Base-by-base conservation (phyloP, 2,329 filamentous ascomycete species). In the Tolypocladium tundrense region DNA sequence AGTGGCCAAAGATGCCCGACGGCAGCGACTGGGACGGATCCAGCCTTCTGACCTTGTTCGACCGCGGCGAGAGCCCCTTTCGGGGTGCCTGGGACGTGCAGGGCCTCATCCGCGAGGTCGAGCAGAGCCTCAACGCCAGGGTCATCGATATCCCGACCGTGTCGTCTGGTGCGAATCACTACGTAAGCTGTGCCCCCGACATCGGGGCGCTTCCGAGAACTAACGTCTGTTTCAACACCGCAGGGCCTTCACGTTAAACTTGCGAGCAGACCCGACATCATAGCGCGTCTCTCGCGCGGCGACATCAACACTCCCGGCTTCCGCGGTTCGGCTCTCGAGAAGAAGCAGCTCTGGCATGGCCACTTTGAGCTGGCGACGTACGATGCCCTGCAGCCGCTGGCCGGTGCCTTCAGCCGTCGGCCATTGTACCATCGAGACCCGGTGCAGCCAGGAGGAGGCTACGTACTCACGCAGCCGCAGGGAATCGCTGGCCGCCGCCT, bases 111-210 rank as follows among this genome's bases (percentile, higher is more conserved):
- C 53, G 45, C 53, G 68, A 69, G 55, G 60, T 68, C 42, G 66
- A 69, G 55, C 52, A 65, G 41, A 59, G 53, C 37, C 58, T 67
- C 50, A 55, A 33, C 24, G 45, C 59, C 39, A 40, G 55, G 13
- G 64, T 70, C 53, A 51, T 60, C 37, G 64, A 68, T 37, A 68
- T 69, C 41, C 64, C 66, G 8, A 10, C 41, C 19, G 58, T 68
- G 40, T 53, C 54, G 40, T 59, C 53, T 19, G 66, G 66, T 35
- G 68, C 66, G 19, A 67, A 69, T 60, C 64, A 68, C 60, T 69
- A 67, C 56, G 68, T 60, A 8, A 7, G 31, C 11, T 19, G 19
- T 5, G 1, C 19, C 4, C 31, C n/a, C 55, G 13, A 4, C 7
- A 9, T 13, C 43, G 45, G 31, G 31, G 4, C 6, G 7, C 40